These are phyloP conservation scores for Thecaphora thlaspeos DNA, from an alignment of 1,284 basidiomycete genomes.

Conservation along the genomic window DNA sequence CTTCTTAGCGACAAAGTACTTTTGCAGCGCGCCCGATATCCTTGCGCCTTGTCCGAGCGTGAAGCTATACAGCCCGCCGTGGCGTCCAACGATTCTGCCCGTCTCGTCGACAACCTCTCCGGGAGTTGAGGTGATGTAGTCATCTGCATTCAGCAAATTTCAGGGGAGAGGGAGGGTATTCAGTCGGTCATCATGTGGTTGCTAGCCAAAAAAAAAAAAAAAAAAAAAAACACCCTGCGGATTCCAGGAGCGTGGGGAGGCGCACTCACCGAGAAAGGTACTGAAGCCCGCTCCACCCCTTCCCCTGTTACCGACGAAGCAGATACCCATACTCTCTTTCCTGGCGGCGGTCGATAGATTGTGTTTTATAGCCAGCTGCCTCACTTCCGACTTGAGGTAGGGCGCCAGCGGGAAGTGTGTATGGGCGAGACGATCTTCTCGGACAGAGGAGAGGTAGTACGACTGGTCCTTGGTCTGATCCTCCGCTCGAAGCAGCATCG, in stretches of 20 bases:
- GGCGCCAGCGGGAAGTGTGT: conserved; percentile 66
- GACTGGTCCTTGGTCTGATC: conserved; percentile 78
- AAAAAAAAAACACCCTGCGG: too few relatives aligned
- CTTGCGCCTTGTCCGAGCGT: conserved; percentile 81
- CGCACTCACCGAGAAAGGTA: conserved; percentile 9
- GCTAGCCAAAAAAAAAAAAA: too few relatives aligned
- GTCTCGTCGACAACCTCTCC: conserved; percentile 70
- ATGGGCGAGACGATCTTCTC: conserved; percentile 56
- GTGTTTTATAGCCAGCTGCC: conserved; percentile 71
- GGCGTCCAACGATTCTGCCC: conserved; percentile 66
- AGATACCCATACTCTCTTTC: conserved; percentile 92
- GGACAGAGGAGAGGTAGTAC: conserved; percentile 73
- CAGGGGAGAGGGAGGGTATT: too few relatives aligned
- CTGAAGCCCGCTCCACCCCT: conserved; percentile 59
- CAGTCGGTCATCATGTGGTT: too few relatives aligned
- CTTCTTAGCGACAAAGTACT: conserved; percentile 77
- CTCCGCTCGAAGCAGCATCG: conserved; percentile 32
- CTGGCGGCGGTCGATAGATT: conserved; percentile 74
- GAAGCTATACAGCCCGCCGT: conserved; percentile 79
- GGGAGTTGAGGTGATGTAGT: conserved; percentile 71
- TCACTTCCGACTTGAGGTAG: conserved; percentile 64
- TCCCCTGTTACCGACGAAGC: conserved; percentile 79
- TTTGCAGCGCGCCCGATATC: conserved; percentile 66
- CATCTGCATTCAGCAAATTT: conserved; percentile 55
- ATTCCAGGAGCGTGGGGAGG: too few relatives aligned